Evolutionary conservation across 345 rosid genomes (phyloP).

Genomic region (Camelina sativa): DNA sequence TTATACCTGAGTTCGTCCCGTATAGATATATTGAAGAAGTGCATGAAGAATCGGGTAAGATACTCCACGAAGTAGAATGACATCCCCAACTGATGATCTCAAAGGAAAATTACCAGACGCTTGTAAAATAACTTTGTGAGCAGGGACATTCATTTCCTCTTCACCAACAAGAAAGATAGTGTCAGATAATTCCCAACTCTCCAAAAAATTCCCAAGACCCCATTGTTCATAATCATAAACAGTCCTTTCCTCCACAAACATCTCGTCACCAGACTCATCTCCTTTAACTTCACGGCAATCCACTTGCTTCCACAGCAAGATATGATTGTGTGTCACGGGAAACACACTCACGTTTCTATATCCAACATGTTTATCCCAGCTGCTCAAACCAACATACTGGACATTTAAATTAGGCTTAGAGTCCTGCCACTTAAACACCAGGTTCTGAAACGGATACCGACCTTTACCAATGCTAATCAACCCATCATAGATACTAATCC

Average conservation of each 20-base stretch:
- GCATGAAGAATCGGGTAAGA: conserved; percentile 69
- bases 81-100: conserved; percentile 53
- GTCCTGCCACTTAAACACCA: conserved; percentile 89
- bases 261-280: conserved; percentile 56
- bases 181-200: conserved; percentile 84
- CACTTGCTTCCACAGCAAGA: conserved; percentile 88
- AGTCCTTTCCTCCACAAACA: conserved; percentile 48
- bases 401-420: conserved; percentile 79
- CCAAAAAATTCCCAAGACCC: conserved; percentile 86
- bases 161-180: conserved; percentile 67
- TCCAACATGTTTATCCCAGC: conserved; percentile 98
- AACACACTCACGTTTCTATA: conserved; percentile 90
- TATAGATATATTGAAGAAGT: conserved; percentile 80
- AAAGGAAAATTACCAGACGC: conserved; percentile 72
- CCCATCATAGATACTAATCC: conserved; percentile 96
- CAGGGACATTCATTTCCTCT: conserved; percentile 73
- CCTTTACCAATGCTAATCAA: conserved; percentile 88
- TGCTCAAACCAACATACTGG: conserved; percentile 84
- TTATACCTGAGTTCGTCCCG: conserved; percentile 76
- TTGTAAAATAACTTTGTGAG: conserved; percentile 86
- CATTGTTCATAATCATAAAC: conserved; percentile 57
- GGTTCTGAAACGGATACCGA: conserved; percentile 94
- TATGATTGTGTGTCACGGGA: conserved; percentile 79
- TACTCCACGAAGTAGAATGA: conserved; percentile 56
- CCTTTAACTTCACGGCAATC: conserved; percentile 56